Evolutionary conservation across 306 rosid species (phyloP), one percentile per base, ranked within the genome.

Genomic region (Psophocarpus tetragonolobus): DNA sequence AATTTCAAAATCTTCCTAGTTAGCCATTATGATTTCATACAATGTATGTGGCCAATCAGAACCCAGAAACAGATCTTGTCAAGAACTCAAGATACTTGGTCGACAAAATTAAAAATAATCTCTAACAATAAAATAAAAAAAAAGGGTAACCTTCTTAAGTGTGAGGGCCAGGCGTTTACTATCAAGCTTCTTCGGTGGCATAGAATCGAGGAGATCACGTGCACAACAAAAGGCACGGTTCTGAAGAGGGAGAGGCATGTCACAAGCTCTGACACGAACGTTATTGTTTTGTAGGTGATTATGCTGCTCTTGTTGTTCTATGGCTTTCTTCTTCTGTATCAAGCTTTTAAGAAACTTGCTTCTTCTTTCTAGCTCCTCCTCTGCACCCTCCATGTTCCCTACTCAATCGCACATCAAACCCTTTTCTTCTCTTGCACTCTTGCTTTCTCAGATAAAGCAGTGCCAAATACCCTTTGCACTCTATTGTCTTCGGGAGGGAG

Each of bases 291-390:
- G 29, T 12, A 86, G 85, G 32, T 29, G 81, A 3, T 90, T 89
- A 71, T 80, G 71, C 68, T 85, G 88, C 12, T 92, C 93, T 62
- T 87, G 83, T 48, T 87, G 92, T 69, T 94, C 91, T 36, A 30
- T 73, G n/a, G 87, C 77, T 76, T 94, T 94, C 97, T 92, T 94
- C 91, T 87, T 94, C 87, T 87, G 87, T 66, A 94, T 92, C 72
- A 94, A 76, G 20, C 94, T 85, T 29, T 79, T 86, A 1, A 94
- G 87, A 63, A 94, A 94, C 87, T 77, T 89, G 88, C 93, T 92
- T 61, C 97, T 81, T 80, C 93, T 88, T 89, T 94, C 98, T 71
- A 94, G 82, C 89, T 94, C 98, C 86, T 75, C 73, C 80, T 89
- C 97, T 36, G 93, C 97, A 71, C 86, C 92, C 33, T 88, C 92